Percentiles rank a stretch among this genome's conserved stretches.
Conservation (phyloP, 176 grass and related monocot genomes). For the Avena sativa region DNA sequence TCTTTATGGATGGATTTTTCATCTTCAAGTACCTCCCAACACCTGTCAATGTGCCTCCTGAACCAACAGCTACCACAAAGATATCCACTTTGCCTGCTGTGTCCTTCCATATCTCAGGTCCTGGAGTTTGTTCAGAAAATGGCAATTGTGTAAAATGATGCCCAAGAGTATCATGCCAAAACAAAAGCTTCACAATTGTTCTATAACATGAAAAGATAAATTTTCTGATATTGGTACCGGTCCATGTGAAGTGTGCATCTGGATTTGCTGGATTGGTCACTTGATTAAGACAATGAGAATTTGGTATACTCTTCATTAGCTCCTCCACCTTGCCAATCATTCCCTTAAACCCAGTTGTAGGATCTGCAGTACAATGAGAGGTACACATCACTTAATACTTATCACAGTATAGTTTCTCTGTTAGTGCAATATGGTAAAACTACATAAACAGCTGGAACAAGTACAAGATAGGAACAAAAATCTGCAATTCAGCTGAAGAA, state of each 20-base stretch:
- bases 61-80: conserved; percentile 55
- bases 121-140: conserved; percentile 41
- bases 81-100: conserved; percentile 75
- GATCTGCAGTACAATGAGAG: conserved; percentile 50
- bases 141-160: not conserved
- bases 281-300: conserved; percentile 69
- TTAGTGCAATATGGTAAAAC: too few species aligned
- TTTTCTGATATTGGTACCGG: conserved; percentile 50
- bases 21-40: conserved; percentile 69
- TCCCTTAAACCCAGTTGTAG: conserved; percentile 56
- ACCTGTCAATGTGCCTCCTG: conserved; percentile 74
- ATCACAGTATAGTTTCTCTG: too few species aligned
- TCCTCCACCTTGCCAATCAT: conserved; percentile 54
- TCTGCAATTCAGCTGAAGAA: not conserved
- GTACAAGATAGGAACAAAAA: not conserved
- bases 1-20: conserved; percentile 61
- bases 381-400: too few species aligned
- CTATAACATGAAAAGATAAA: not conserved
- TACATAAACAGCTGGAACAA: too few species aligned
- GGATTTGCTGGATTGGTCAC: conserved; percentile 61
- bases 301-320: conserved; percentile 55
- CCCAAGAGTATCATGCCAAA: not conserved
- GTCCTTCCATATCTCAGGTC: conserved; percentile 84
- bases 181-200: not conserved
- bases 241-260: conserved; percentile 70